A percentile compares a stretch with the other conserved stretches of the same genome.
These are phyloP conservation scores for Claviceps digitariae DNA, from an alignment of 2,329 filamentous ascomycete genomes.

Conservation along the genomic window DNA sequence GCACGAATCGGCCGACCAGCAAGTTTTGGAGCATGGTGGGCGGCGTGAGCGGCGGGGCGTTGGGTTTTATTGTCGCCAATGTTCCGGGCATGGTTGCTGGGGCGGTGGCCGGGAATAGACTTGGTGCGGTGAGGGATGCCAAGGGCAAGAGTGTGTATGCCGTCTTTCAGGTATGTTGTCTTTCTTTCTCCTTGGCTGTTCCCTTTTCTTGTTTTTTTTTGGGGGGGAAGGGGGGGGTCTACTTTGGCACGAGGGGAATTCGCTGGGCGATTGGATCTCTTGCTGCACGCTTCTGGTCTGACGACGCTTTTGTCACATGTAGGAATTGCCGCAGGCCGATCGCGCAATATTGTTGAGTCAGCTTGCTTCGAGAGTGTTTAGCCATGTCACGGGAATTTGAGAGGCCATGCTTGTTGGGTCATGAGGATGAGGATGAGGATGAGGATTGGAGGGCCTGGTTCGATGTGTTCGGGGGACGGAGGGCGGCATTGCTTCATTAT, in stretches of 20 bases:
- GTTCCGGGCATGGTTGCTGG: slow-evolving; percentile 80
- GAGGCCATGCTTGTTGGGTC: neutral
- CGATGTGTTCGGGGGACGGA: neutral
- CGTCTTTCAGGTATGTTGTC: slow-evolving; percentile 51
- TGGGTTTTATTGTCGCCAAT: slow-evolving; percentile 93
- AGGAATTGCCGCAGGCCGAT: slow-evolving; percentile 73
- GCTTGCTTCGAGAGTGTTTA: slow-evolving; percentile 76
- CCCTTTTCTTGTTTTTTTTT: neutral
- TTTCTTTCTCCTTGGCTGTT: neutral
- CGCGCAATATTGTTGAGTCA: slow-evolving; percentile 70
- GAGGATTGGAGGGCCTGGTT: neutral
- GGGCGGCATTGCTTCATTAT: neutral
- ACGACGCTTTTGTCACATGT: neutral
- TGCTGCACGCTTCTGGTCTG: neutral
- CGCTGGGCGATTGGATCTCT: too few species aligned
- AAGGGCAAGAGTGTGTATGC: slow-evolving; percentile 91
- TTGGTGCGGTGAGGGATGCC: slow-evolving; percentile 81
- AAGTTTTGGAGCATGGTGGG: slow-evolving; percentile 83
- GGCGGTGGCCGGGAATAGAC: slow-evolving; percentile 77
- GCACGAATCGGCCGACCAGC: slow-evolving; percentile 44
- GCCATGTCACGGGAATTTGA: slow-evolving; percentile 50
- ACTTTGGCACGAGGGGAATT: too few species aligned
- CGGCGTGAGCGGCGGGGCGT: slow-evolving; percentile 70
- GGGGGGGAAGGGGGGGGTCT: too few species aligned
- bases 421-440: neutral